Conservation (phyloP, 2,329 filamentous ascomycete genomes). For the Diaporthe ampelina region DNA sequence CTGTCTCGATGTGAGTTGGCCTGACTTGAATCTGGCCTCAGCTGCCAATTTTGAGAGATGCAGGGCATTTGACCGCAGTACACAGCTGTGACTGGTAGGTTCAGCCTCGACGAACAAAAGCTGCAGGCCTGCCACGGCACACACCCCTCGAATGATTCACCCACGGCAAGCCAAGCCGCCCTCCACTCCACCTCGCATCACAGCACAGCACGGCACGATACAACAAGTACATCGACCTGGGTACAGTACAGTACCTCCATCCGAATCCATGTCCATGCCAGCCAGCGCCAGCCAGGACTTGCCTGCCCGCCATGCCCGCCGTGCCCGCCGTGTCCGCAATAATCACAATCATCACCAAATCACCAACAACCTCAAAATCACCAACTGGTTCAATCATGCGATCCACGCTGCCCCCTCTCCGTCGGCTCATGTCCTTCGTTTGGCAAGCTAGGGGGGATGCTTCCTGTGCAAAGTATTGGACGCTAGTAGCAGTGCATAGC, state of each 20-base stretch:
- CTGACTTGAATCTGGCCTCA: not conserved
- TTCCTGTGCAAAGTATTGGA: not conserved
- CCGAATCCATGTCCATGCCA: not conserved
- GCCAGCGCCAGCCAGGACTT: not conserved
- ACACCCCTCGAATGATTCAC: not conserved
- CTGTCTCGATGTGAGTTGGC: too few relatives aligned
- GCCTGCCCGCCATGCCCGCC: not conserved
- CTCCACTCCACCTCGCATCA: not conserved
- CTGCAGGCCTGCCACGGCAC: constrained; percentile 1
- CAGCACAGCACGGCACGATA: not conserved
- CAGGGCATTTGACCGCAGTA: not conserved
- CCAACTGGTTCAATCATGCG: not conserved
- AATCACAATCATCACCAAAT: not conserved
- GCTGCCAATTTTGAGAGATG: not conserved
- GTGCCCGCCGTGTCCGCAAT: not conserved
- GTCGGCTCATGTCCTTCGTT: constrained; percentile 14
- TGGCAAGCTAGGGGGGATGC: not conserved
- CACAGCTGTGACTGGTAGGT: not conserved
- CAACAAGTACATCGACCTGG: not conserved
- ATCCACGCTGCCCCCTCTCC: constrained; percentile 17
- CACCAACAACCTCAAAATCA: not conserved
- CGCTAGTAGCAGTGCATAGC: not conserved
- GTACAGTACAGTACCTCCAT: not conserved
- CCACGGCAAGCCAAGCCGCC: constrained; percentile 2
- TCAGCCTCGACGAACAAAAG: not conserved